Conservation (phyloP, 768 basidiomycete species). For the Postia placenta region DNA sequence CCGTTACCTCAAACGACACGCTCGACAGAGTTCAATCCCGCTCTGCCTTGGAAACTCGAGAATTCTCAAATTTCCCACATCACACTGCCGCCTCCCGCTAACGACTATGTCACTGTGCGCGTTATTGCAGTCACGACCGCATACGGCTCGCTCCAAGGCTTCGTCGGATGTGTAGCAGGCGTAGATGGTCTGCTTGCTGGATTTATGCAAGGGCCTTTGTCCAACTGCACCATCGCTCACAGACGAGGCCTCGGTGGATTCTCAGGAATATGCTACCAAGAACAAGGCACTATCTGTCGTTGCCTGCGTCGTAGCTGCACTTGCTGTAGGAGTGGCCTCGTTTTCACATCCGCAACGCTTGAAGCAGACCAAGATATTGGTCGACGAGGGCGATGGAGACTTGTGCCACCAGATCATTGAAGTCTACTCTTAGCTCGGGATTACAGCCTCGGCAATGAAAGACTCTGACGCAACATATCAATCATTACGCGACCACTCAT, state of each 20-base stretch:
- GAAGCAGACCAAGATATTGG: constrained; percentile 2
- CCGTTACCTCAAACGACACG: neutral
- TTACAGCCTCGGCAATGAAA: neutral
- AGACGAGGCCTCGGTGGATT: neutral
- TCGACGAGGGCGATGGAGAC: constrained; percentile 2
- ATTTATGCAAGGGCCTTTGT: neutral
- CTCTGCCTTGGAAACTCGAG: neutral
- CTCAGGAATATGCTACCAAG: neutral
- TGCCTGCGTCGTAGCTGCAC: neutral
- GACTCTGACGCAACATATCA: no score
- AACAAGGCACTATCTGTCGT: neutral
- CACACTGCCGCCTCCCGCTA: no score
- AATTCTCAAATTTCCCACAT: no score
- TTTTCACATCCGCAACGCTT: constrained; percentile 1
- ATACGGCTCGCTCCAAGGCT: neutral
- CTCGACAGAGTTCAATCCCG: neutral
- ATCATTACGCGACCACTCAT: no score
- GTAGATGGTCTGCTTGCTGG: neutral
- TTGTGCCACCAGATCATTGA: neutral
- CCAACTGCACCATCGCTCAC: constrained; percentile 6
- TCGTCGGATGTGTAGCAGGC: constrained; percentile 2
- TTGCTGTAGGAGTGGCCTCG: neutral
- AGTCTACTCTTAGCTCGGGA: neutral
- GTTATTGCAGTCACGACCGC: no score
- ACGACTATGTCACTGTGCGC: no score